Conservation (phyloP, 2,329 filamentous ascomycete genomes). For the Aspergillus aculeatus region DNA sequence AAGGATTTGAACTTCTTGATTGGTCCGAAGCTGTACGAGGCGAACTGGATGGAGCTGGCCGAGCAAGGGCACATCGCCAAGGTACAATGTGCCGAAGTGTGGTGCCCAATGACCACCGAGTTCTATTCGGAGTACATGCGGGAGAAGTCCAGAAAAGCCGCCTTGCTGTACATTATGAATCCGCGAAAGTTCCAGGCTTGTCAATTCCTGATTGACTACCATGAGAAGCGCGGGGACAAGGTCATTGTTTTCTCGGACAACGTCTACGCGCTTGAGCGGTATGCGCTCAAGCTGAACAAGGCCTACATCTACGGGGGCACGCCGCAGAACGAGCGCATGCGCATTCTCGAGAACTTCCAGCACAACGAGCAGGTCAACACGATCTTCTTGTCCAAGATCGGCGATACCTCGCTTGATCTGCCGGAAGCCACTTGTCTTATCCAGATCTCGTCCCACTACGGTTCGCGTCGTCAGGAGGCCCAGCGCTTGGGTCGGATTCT, state of each 20-base stretch:
- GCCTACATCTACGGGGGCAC: conserved; percentile 91
- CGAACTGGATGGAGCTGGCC: conserved; percentile 98
- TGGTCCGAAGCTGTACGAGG: conserved; percentile 94
- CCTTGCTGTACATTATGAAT: conserved; percentile 91
- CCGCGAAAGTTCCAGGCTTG: conserved; percentile 95
- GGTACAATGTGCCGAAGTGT: conserved; percentile 97
- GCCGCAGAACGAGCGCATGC: conserved; percentile 77
- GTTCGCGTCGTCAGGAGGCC: conserved; percentile 92
- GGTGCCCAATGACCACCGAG: conserved; percentile 98
- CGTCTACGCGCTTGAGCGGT: conserved; percentile 84
- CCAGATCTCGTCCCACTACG: conserved; percentile 96
- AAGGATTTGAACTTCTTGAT: conserved; percentile 96
- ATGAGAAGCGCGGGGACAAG: conserved; percentile 91
- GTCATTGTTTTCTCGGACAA: conserved; percentile 99
- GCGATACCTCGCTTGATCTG: conserved; percentile 94
- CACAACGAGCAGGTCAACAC: conserved; percentile 88
- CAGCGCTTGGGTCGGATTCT: conserved; percentile 91
- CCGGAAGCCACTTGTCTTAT: conserved; percentile 96
- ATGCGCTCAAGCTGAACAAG: conserved; percentile 80
- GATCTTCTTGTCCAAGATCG: conserved; percentile 94
- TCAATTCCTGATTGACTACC: conserved; percentile 97
- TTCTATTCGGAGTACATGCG: conserved; percentile 93
- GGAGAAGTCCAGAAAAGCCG: conserved; percentile 64
- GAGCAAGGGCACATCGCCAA: conserved; percentile 95
- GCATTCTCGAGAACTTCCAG: conserved; percentile 91